phyloP scores from a whole-genome alignment of 1,139 yeast genomes.

The Scheffersomyces cryptocercus region DNA sequence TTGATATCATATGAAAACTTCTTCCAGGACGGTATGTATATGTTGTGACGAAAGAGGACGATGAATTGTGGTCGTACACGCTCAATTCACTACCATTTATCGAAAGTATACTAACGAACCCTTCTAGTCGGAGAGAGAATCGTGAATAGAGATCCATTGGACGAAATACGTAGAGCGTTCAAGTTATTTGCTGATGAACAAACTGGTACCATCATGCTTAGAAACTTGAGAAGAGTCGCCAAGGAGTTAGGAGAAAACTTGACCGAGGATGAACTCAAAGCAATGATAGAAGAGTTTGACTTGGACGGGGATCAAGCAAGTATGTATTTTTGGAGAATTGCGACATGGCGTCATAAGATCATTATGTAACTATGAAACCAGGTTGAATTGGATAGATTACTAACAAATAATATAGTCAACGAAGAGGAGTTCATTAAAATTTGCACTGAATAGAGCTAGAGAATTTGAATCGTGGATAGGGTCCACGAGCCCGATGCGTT shows the following conservation, averaged over 20 bases:
- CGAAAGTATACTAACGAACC: slow-evolving; percentile 26
- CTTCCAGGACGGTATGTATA: slow-evolving; percentile 61
- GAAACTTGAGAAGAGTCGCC: slow-evolving; percentile 86
- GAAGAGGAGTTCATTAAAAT: slow-evolving; percentile 92
- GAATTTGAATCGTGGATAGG: background rate
- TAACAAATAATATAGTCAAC: slow-evolving; percentile 47
- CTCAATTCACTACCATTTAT: background rate
- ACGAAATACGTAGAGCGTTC: slow-evolving; percentile 90
- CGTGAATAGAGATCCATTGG: slow-evolving; percentile 85
- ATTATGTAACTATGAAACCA: background rate
- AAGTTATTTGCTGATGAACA: slow-evolving; percentile 84
- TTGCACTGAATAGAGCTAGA: slow-evolving; percentile 59
- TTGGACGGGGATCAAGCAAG: slow-evolving; percentile 94
- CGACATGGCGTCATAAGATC: no score
- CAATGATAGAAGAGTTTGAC: slow-evolving; percentile 98
- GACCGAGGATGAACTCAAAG: slow-evolving; percentile 88
- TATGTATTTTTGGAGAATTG: slow-evolving; percentile 24
- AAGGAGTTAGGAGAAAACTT: slow-evolving; percentile 91
- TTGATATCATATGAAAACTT: slow-evolving; percentile 81
- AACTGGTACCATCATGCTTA: slow-evolving; percentile 81
- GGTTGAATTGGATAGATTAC: slow-evolving; percentile 11
- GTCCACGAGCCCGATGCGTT: no score
- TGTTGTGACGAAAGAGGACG: background rate
- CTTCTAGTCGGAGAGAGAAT: slow-evolving; percentile 69
- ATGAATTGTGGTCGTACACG: background rate